A percentile compares a stretch with the other conserved stretches of the same genome.
These are phyloP conservation scores for Termitomyces sp. DNA, from an alignment of 768 basidiomycete genomes.

Conservation along the genomic window DNA sequence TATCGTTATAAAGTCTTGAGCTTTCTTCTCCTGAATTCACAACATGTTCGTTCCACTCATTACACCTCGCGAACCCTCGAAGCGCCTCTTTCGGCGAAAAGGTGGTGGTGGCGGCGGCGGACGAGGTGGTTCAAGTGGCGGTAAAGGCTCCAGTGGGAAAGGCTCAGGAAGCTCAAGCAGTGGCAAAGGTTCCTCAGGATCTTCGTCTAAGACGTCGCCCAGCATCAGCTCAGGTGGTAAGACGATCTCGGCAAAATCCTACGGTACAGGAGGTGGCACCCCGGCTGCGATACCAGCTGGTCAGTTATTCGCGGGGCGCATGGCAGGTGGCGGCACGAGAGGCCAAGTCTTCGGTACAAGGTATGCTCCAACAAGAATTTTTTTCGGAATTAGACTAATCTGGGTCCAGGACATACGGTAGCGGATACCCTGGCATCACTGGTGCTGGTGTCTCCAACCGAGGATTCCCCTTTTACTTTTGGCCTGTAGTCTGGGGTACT, in stretches of 20 bases:
- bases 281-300: constrained; percentile 37
- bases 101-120: constrained; percentile 8
- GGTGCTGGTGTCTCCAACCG: constrained; percentile 43
- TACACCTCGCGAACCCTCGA: background rate
- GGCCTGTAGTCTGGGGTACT: constrained; percentile 54
- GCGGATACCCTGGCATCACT: constrained; percentile 53
- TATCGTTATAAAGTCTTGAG: background rate
- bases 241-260: constrained; percentile 18
- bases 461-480: constrained; percentile 63
- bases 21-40: background rate
- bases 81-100: constrained; percentile 8
- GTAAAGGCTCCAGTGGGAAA: constrained; percentile 12
- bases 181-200: constrained; percentile 10
- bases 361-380: constrained; percentile 19
- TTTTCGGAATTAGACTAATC: background rate
- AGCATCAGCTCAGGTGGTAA: constrained; percentile 11
- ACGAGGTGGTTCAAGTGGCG: constrained; percentile 10
- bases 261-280: constrained; percentile 27
- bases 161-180: constrained; percentile 22
- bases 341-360: constrained; percentile 32
- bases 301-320: constrained; percentile 42
- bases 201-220: constrained; percentile 5
- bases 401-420: constrained; percentile 47
- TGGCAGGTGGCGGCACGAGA: constrained; percentile 38
- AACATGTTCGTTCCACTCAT: constrained; percentile 6